These are phyloP conservation scores for Spiromastix sp. DNA, from an alignment of 2,329 filamentous ascomycete genomes.

Conservation along the genomic window DNA sequence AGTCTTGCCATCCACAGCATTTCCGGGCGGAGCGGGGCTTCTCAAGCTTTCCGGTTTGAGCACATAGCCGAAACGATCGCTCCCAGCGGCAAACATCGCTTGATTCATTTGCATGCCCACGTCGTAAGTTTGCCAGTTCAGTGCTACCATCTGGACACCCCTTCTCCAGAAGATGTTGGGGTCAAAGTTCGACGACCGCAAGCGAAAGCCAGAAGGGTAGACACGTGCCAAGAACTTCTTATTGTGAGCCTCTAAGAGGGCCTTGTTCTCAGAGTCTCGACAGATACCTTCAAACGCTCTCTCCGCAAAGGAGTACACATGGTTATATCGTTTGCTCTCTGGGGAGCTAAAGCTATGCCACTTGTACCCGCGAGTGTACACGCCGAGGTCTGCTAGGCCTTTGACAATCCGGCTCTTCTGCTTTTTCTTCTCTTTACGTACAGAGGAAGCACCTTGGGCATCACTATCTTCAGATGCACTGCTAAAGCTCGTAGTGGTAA, in stretches of 20 bases:
- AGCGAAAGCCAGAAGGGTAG: conserved; percentile 72
- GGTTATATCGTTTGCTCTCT: conserved; percentile 80
- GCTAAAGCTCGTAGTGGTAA: conserved; percentile 43
- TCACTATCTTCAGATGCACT: conserved; percentile 73
- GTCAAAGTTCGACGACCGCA: conserved; percentile 89
- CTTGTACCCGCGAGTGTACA: conserved; percentile 68
- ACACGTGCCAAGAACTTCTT: conserved; percentile 85
- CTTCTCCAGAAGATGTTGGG: conserved; percentile 88
- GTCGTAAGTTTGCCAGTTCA: conserved; percentile 98
- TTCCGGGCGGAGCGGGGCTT: conserved; percentile 14
- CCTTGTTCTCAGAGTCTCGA: conserved; percentile 64
- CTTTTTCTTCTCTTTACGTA: conserved; percentile 49
- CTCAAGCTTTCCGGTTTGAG: conserved; percentile 83
- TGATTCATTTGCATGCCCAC: conserved; percentile 92
- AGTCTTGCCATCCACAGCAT: conserved; percentile 23
- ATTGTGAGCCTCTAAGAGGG: conserved; percentile 78
- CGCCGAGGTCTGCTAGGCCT: conserved; percentile 72
- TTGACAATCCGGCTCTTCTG: conserved; percentile 74
- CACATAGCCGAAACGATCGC: conserved; percentile 81
- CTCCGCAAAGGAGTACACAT: conserved; percentile 93
- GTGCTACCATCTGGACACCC: conserved; percentile 92
- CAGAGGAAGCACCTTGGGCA: conserved; percentile 41
- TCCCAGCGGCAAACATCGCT: conserved; percentile 90
- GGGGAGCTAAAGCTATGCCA: conserved; percentile 69
- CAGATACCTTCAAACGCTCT: conserved; percentile 74